Percentiles rank a stretch among this genome's conserved stretches.
Evolutionary conservation across 2,329 filamentous ascomycete genomes (phyloP).

Genomic region (Cytospora paraplurivora): DNA sequence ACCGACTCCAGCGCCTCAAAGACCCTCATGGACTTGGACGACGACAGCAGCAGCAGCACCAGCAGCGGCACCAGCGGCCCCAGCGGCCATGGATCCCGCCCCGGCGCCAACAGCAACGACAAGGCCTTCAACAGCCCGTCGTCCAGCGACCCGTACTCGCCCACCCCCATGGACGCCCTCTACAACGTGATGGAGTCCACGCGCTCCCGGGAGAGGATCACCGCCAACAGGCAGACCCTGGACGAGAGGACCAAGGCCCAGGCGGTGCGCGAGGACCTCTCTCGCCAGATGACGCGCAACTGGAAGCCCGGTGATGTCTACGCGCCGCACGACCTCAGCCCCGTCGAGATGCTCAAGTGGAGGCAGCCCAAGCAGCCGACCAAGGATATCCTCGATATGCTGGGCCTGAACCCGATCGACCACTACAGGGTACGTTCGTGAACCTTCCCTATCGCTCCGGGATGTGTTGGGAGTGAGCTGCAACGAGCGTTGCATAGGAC

Average conservation of each 20-base stretch:
- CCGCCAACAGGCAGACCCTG: constrained; percentile 37
- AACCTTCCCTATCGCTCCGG: not conserved
- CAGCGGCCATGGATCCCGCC: too few species aligned
- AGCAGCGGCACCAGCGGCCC: constrained; percentile 10
- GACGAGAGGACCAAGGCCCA: constrained; percentile 44
- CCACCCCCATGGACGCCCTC: constrained; percentile 1
- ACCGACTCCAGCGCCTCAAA: constrained; percentile 6
- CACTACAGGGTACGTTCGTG: constrained; percentile 75
- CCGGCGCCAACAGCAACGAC: not conserved
- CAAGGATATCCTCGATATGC: constrained; percentile 74
- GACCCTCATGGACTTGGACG: constrained; percentile 24
- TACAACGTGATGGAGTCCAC: constrained; percentile 3
- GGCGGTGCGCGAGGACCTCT: constrained; percentile 53
- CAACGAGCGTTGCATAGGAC: not conserved
- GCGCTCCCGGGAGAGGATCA: constrained; percentile 19
- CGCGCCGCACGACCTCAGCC: constrained; percentile 81
- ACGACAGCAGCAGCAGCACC: constrained; percentile 32
- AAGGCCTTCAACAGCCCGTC: constrained; percentile 8
- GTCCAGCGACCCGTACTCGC: constrained; percentile 2
- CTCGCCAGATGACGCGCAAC: constrained; percentile 66
- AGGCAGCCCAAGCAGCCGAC: constrained; percentile 56
- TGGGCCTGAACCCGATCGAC: constrained; percentile 78
- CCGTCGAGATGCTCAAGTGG: constrained; percentile 81
- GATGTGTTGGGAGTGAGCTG: not conserved
- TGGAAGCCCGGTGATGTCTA: constrained; percentile 86